Evolutionary conservation across 163 green algal genomes (phyloP).

Genomic region (Scenedesmus sp.): DNA sequence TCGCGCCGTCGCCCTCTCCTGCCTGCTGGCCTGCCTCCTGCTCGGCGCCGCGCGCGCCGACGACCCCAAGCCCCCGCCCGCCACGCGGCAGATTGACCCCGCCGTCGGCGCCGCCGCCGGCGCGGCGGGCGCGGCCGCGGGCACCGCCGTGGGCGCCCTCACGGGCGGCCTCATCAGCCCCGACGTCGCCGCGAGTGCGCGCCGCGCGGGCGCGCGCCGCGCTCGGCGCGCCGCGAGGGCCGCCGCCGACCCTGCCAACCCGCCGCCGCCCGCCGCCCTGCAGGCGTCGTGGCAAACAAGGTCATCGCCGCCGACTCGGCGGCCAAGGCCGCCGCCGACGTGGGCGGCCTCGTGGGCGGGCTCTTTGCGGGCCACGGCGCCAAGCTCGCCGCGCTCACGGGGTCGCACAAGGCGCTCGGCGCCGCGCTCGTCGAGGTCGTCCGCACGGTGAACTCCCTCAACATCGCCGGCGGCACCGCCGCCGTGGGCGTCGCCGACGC

Average conservation of each 20-base stretch:
- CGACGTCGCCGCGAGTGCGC: slow-evolving; percentile 4
- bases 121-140: slow-evolving; percentile 20
- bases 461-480: slow-evolving; percentile 33
- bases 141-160: not conserved
- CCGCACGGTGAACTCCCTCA: slow-evolving; percentile 20
- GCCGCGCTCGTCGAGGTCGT: slow-evolving; percentile 28
- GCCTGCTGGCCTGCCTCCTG: not conserved
- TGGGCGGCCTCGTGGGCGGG: not conserved
- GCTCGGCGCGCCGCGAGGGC: not conserved
- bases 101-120: slow-evolving; percentile 19
- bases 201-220: not conserved
- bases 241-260: not conserved
- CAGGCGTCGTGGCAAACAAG: slow-evolving; percentile 20
- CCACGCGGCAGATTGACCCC: slow-evolving; percentile 10
- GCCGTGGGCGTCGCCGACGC: slow-evolving; percentile 11
- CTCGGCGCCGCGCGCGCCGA: not conserved
- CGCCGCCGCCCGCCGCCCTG: not conserved
- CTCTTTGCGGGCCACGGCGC: slow-evolving; percentile 17
- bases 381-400: not conserved
- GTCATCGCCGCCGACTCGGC: slow-evolving; percentile 28
- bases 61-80: too few species aligned
- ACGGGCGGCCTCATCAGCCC: not conserved
- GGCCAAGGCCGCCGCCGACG: slow-evolving; percentile 3
- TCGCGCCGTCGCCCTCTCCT: too few species aligned
- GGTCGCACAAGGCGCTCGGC: not conserved